Evolutionary conservation across 225 moss, liverwort and hornwort genomes (phyloP).

Genomic region (Polytrichum commune): DNA sequence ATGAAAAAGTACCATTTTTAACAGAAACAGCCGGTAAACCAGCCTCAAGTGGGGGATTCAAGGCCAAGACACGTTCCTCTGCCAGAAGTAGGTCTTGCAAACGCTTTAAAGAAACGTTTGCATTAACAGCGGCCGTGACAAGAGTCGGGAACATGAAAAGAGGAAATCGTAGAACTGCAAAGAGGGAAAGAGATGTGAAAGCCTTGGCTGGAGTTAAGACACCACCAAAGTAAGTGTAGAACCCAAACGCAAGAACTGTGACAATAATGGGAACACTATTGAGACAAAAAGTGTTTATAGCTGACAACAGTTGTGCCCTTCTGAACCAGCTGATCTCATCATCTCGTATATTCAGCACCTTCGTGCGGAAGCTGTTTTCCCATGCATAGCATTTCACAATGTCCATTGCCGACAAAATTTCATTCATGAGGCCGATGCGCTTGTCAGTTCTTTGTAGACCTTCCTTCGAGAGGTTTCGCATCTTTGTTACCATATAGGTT

Average conservation of each 20-base stretch:
- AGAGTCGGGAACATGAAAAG: slow-evolving; percentile 70
- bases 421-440: slow-evolving; percentile 59
- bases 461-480: slow-evolving; percentile 34
- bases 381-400: slow-evolving; percentile 87
- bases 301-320: slow-evolving; percentile 52
- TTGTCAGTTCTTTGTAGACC: slow-evolving; percentile 54
- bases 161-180: slow-evolving; percentile 52
- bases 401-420: slow-evolving; percentile 65
- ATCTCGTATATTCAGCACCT: slow-evolving; percentile 43
- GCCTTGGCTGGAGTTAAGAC: slow-evolving; percentile 60
- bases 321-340: slow-evolving; percentile 53
- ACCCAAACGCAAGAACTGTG: slow-evolving; percentile 56
- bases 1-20: slow-evolving; percentile 61
- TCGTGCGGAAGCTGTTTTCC: slow-evolving; percentile 60
- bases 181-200: slow-evolving; percentile 63
- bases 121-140: slow-evolving; percentile 56
- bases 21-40: slow-evolving; percentile 48
- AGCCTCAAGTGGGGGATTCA: slow-evolving; percentile 46
- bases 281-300: slow-evolving; percentile 45
- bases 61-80: slow-evolving; percentile 43
- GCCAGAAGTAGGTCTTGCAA: slow-evolving; percentile 60
- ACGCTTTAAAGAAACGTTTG: slow-evolving; percentile 53
- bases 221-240: slow-evolving; percentile 50
- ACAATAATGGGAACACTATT: slow-evolving; percentile 46
- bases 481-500: slow-evolving; percentile 38